These are phyloP conservation scores for Exophiala viscosa DNA, from an alignment of 2,329 filamentous ascomycete species.

Conservation along the genomic window DNA sequence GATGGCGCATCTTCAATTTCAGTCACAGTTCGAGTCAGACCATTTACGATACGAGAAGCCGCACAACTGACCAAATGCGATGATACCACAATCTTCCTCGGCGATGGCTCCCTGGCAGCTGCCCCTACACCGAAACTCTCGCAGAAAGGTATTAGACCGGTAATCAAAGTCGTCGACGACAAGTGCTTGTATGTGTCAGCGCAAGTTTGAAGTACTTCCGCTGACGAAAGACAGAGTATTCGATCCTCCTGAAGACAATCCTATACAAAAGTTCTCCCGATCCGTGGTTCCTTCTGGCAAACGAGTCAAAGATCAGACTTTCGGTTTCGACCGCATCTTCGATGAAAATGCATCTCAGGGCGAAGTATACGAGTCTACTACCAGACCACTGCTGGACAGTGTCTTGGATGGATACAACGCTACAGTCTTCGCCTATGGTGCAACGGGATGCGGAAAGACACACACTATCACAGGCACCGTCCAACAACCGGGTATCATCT, in stretches of 20 bases:
- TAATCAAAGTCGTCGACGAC: slow-evolving; percentile 95
- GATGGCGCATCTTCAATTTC: slow-evolving; percentile 49
- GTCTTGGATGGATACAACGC: slow-evolving; percentile 98
- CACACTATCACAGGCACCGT: slow-evolving; percentile 93
- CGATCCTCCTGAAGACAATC: slow-evolving; percentile 92
- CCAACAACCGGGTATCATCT: slow-evolving; percentile 94
- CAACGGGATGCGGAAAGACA: slow-evolving; percentile 96
- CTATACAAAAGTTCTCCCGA: slow-evolving; percentile 80
- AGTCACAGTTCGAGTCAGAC: slow-evolving; percentile 58
- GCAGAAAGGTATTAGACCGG: slow-evolving; percentile 79
- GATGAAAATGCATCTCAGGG: slow-evolving; percentile 90
- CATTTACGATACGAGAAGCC: slow-evolving; percentile 82
- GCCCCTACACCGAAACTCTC: slow-evolving; percentile 78
- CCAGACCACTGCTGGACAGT: slow-evolving; percentile 82
- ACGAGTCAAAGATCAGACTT: slow-evolving; percentile 94
- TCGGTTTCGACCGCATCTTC: slow-evolving; percentile 94
- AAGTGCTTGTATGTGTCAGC: slow-evolving; percentile 74
- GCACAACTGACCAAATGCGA: slow-evolving; percentile 76
- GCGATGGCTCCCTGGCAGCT: slow-evolving; percentile 90
- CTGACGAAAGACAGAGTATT: slow-evolving; percentile 66
- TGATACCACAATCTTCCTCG: slow-evolving; percentile 87
- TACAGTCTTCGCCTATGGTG: slow-evolving; percentile 96
- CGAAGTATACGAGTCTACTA: slow-evolving; percentile 94
- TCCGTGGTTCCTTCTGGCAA: slow-evolving; percentile 80
- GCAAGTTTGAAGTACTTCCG: background rate